Evolutionary conservation across 257 asterid genomes (phyloP), one percentile per base, ranked within the genome.

Genomic region (Fraxinus excelsior): DNA sequence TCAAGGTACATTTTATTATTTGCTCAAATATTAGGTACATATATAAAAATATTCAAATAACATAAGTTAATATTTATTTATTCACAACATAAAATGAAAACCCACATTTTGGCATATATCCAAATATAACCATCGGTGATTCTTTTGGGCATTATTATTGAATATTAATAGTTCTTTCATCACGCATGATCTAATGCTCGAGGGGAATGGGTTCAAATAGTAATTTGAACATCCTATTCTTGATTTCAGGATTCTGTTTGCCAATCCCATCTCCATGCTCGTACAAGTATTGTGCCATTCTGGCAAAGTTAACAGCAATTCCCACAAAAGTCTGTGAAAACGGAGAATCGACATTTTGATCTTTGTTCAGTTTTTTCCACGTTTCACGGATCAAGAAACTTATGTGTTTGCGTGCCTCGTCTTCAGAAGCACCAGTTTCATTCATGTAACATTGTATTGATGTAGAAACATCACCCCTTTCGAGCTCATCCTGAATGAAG

Each of bases 211-310:
- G 77, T 13, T 83, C 51, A 26, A 85, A 78, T 31, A 85, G 64
- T 25, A 81, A 12, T 0, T 75, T 70, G 1, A 4, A 25, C 31
- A 85, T 80, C 26, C 51, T 71, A 10, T 68, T 37, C 14, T 23
- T 76, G 0, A 80, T 76, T 16, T 58, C 21, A 23, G 67, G 51
- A 77, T 73, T 74, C 23, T 75, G 75, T 32, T 31, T 25, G 0
- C 86, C 86, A 68, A 80, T 78, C 1, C 86, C 88, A 78, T 82
- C 88, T 64, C 89, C 89, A 66, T 81, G 42, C 37, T 85, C 73
- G 53, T 85, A 85, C 73, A 85, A 72, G 42, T 79, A 75, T 9
- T 80, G 80, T 19, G 87, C 81, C 81, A 83, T 58, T 72, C 87
- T 80, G 0, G 79, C 84, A 56, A 84, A 72, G 67, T 80, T 84